phyloP scores from a whole-genome alignment of 225 moss, liverwort and hornwort genomes.

The Bryoerythrophyllum caledonicum region DNA sequence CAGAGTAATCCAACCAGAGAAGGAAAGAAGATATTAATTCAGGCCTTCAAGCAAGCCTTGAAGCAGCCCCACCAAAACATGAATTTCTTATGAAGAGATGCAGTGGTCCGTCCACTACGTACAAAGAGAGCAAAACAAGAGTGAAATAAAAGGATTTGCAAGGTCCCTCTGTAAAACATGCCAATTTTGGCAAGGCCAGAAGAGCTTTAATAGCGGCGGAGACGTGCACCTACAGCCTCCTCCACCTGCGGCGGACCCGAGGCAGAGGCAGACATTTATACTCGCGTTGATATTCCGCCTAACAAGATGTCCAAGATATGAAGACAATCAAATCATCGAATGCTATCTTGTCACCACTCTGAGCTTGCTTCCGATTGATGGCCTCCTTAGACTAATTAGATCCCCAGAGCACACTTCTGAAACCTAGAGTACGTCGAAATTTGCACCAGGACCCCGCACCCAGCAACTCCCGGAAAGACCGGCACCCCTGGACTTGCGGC shows the following conservation, averaged over 20 bases:
- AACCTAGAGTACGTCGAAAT: conserved; percentile 35
- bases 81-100: conserved; percentile 27
- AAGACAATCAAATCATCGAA: conserved; percentile 22
- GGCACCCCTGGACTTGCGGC: conserved; percentile 14
- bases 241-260: conserved; percentile 13
- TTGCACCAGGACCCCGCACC: conserved; percentile 28
- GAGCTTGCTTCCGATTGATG: conserved; percentile 18
- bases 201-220: conserved; percentile 34
- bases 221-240: conserved; percentile 29
- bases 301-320: conserved; percentile 27
- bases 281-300: conserved; percentile 27
- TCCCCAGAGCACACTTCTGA: conserved; percentile 33
- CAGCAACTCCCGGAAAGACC: conserved; percentile 7
- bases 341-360: conserved; percentile 30
- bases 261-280: conserved; percentile 17
- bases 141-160: conserved; percentile 25
- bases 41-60: conserved; percentile 33
- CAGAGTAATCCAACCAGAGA: background rate
- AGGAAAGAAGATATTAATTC: conserved; percentile 8
- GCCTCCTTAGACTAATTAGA: conserved; percentile 31
- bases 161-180: conserved; percentile 37
- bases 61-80: conserved; percentile 25
- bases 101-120: conserved; percentile 24
- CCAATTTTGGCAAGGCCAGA: conserved; percentile 38
- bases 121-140: conserved; percentile 31